phyloP scores from a whole-genome alignment of 371 early-diverging fungal species.

The Gilbertella persicaria region DNA sequence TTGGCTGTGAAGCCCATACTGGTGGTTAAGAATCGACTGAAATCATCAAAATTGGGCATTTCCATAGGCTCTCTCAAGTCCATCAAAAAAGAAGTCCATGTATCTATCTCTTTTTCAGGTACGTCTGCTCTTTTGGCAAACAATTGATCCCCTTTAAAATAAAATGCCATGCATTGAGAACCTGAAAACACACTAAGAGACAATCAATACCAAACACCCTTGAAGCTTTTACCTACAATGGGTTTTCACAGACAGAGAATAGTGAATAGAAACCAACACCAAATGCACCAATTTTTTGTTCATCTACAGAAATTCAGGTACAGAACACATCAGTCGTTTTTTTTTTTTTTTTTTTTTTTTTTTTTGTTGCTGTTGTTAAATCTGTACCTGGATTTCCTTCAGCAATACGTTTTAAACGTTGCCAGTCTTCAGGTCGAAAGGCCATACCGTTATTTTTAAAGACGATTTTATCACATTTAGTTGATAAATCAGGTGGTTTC shows the following conservation, averaged over 20 bases:
- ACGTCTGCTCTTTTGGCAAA: conserved; percentile 75
- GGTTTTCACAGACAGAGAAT: conserved; percentile 88
- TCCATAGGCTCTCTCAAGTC: conserved; percentile 79
- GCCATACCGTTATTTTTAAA: conserved; percentile 87
- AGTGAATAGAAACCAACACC: conserved; percentile 90
- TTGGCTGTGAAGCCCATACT: conserved; percentile 86
- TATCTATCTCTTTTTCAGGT: conserved; percentile 45
- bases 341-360: not conserved
- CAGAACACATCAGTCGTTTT: not conserved
- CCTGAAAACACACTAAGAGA: conserved; percentile 62
- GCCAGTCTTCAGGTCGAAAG: conserved; percentile 86
- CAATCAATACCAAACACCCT: not conserved
- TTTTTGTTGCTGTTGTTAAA: too few species aligned
- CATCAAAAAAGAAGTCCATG: conserved; percentile 78
- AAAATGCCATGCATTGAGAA: conserved; percentile 84
- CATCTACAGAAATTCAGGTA: conserved; percentile 24
- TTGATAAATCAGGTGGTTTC: conserved; percentile 46
- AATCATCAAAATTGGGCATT: conserved; percentile 70
- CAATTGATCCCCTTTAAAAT: conserved; percentile 88
- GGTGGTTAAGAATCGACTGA: conserved; percentile 80
- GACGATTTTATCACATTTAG: conserved; percentile 62
- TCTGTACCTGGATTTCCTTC: conserved; percentile 92
- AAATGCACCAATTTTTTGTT: conserved; percentile 82
- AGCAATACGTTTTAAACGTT: conserved; percentile 81
- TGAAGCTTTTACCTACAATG: conserved; percentile 60